phyloP scores from a whole-genome alignment of 768 basidiomycete genomes.

The Boletus pseudo-olivaceus region DNA sequence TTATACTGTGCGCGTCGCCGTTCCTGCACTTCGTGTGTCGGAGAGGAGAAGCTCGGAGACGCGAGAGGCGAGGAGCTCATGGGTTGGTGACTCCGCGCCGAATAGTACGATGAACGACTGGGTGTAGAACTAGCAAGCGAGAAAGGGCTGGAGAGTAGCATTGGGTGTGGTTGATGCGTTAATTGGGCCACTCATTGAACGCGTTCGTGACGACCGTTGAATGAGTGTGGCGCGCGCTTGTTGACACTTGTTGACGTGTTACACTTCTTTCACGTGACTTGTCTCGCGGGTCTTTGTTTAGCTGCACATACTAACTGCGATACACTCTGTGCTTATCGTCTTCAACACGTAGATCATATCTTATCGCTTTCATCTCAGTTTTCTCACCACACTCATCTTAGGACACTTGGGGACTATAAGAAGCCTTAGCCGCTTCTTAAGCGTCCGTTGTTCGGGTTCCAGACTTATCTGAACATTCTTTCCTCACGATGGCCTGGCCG shows the following conservation, averaged over 20 bases:
- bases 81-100: conserved; percentile 33
- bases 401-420: not conserved
- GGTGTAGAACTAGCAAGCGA: conserved; percentile 37
- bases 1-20: conserved; percentile 61
- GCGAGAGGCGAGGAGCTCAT: conserved; percentile 52
- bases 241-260: conserved; percentile 26
- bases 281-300: too few species aligned
- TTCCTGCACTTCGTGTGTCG: conserved; percentile 40
- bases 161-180: too few species aligned
- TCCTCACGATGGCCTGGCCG: not conserved
- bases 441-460: not conserved
- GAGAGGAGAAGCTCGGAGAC: conserved; percentile 43
- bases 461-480: not conserved
- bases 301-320: too few species aligned
- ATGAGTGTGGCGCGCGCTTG: conserved; percentile 17
- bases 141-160: conserved; percentile 23
- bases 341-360: not conserved
- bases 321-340: not conserved
- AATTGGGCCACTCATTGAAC: not conserved
- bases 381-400: not conserved
- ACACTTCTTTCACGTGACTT: conserved; percentile 11
- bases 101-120: conserved; percentile 29
- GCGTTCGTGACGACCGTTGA: conserved; percentile 9
- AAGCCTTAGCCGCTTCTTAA: not conserved
- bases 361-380: not conserved